Conservation (phyloP, 2,329 filamentous ascomycete genomes). For the Zasmidium angulare region DNA sequence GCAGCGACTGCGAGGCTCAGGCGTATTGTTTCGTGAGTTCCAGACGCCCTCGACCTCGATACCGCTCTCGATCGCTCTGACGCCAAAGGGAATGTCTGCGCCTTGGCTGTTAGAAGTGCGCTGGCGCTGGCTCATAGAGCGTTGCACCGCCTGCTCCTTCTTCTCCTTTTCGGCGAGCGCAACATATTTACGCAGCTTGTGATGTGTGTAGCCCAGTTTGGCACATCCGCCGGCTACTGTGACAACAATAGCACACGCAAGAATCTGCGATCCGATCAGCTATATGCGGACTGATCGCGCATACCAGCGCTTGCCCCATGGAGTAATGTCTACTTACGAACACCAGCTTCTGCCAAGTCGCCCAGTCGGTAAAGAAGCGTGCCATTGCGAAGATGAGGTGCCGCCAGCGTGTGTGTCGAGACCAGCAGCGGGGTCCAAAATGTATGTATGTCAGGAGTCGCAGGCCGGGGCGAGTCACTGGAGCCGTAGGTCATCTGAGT, state of each 20-base stretch:
- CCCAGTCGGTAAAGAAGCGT: conserved; percentile 59
- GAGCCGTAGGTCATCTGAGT: neutral
- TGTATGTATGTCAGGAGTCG: too few species aligned
- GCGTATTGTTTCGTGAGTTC: conserved; percentile 49
- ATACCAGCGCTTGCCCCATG: conserved; percentile 11
- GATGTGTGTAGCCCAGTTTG: conserved; percentile 57
- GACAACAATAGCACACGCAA: conserved; percentile 67
- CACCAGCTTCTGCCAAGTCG: conserved; percentile 84
- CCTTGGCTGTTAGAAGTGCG: conserved; percentile 1
- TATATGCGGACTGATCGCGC: conserved; percentile 26
- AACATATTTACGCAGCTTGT: conserved; percentile 44
- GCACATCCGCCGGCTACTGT: conserved; percentile 68
- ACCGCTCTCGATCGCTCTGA: conserved; percentile 79
- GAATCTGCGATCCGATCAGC: conserved; percentile 54
- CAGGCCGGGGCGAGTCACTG: neutral
- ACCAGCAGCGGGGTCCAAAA: neutral
- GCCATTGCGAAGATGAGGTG: conserved; percentile 9
- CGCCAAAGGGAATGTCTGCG: conserved; percentile 71
- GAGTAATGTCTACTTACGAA: conserved; percentile 62
- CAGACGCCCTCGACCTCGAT: conserved; percentile 80
- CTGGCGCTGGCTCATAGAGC: conserved; percentile 32
- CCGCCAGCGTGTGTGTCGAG: neutral
- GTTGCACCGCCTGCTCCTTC: conserved; percentile 33
- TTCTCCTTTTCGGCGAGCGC: conserved; percentile 32
- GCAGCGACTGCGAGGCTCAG: conserved; percentile 29